Conservation (phyloP, 139 green algal species). For the Spirogloea muscicola region DNA sequence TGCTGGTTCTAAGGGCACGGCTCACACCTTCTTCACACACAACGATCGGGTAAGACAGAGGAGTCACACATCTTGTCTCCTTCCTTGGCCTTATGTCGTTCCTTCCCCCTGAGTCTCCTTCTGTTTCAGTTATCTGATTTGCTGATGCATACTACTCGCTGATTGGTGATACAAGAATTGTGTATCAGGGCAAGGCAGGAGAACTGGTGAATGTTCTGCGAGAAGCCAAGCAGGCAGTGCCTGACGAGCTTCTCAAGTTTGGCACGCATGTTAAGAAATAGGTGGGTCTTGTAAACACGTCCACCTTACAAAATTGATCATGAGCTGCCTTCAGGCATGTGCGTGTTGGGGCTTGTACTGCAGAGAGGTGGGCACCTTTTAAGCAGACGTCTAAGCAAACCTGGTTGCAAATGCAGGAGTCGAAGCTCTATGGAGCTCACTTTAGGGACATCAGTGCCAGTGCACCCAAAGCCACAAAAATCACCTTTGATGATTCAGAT, state of each 20-base stretch:
- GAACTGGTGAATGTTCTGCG: constrained; percentile 95
- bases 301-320: no score
- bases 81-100: no score
- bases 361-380: no score
- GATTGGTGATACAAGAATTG: constrained; percentile 11
- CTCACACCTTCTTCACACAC: constrained; percentile 82
- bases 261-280: constrained; percentile 97
- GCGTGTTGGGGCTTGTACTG: no score
- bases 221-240: constrained; percentile 82
- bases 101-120: no score
- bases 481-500: constrained; percentile 73
- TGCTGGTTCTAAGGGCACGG: constrained; percentile 80
- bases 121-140: no score
- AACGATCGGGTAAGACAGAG: constrained; percentile 52
- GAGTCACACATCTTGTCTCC: no score
- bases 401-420: constrained; percentile 42
- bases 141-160: no score
- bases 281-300: no score
- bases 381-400: neutral
- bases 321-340: no score
- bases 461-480: constrained; percentile 77
- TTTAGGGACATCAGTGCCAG: constrained; percentile 87
- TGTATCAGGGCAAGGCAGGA: constrained; percentile 54
- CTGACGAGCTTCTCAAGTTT: constrained; percentile 79
- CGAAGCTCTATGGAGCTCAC: constrained; percentile 83